These are phyloP conservation scores for Peronospora destructor DNA, from an alignment of 352 stramenopile genomes.

Conservation along the genomic window DNA sequence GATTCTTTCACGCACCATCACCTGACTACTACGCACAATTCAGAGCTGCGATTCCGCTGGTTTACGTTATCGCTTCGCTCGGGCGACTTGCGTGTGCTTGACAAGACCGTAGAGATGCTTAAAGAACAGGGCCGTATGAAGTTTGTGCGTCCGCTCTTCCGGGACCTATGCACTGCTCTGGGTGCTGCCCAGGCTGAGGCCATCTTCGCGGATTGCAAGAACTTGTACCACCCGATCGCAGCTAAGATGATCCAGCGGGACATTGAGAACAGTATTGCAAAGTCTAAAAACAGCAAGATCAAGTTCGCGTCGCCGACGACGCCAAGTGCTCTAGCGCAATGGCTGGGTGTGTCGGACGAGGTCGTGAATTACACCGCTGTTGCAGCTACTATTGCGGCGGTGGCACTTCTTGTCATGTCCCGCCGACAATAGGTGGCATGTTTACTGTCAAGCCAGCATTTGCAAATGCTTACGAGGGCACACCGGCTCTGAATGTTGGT, in stretches of 20 bases:
- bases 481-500: neutral
- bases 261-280: constrained; percentile 35
- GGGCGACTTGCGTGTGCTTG: constrained; percentile 35
- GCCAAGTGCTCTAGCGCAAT: constrained; percentile 24
- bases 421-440: constrained; percentile 15
- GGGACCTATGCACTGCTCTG: constrained; percentile 40
- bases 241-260: constrained; percentile 69
- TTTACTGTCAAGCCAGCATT: neutral
- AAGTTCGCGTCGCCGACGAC: constrained; percentile 28
- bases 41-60: constrained; percentile 68
- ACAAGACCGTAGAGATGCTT: constrained; percentile 39
- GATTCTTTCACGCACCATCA: constrained; percentile 45
- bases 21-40: constrained; percentile 47
- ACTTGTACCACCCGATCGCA: constrained; percentile 60
- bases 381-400: constrained; percentile 13
- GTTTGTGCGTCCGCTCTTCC: constrained; percentile 63
- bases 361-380: constrained; percentile 16
- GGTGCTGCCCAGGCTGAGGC: constrained; percentile 23
- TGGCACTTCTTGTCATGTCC: constrained; percentile 19
- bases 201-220: constrained; percentile 49
- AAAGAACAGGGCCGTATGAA: constrained; percentile 74
- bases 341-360: constrained; percentile 27
- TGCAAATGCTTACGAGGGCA: constrained; percentile 3
- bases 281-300: constrained; percentile 26
- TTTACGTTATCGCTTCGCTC: constrained; percentile 54